phyloP scores from a whole-genome alignment of 2,329 filamentous ascomycete genomes.

The Clarireedia paspali region DNA sequence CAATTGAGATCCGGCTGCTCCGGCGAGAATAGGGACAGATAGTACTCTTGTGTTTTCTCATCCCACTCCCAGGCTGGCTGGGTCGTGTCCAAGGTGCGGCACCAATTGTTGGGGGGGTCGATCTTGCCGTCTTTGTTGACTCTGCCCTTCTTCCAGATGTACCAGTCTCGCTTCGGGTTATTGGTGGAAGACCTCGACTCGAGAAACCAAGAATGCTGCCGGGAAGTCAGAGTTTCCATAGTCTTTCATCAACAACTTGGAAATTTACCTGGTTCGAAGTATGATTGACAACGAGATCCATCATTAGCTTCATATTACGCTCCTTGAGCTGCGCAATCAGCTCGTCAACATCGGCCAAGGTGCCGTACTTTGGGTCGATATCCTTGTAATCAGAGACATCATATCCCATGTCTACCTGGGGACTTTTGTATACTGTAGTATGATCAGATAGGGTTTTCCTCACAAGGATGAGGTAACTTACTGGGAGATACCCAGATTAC shows the following conservation, averaged over 20 bases:
- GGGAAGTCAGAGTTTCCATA: constrained; percentile 10
- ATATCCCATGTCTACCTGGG: constrained; percentile 64
- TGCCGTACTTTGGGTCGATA: constrained; percentile 61
- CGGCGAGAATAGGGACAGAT: constrained; percentile 53
- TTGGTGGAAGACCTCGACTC: constrained; percentile 41
- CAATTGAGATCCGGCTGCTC: constrained; percentile 74
- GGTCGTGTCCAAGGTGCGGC: constrained; percentile 23
- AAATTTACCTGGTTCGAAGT: constrained; percentile 31
- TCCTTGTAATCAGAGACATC: constrained; percentile 61
- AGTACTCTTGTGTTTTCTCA: constrained; percentile 43
- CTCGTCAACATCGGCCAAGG: constrained; percentile 42
- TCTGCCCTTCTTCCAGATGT: constrained; percentile 47
- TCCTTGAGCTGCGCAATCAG: constrained; percentile 38
- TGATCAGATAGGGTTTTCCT: too few species aligned
- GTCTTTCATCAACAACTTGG: too few species aligned
- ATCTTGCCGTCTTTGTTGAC: constrained; percentile 10
- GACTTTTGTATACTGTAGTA: constrained; percentile 41
- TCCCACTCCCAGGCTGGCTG: constrained; percentile 45
- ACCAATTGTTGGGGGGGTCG: constrained; percentile 38
- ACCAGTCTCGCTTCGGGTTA: constrained; percentile 49
- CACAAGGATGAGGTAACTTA: too few species aligned
- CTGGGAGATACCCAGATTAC: too few species aligned
- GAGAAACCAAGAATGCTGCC: constrained; percentile 49
- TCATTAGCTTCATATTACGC: constrained; percentile 53
- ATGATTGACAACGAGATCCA: constrained; percentile 70